Evolutionary conservation across 305 asterid species (phyloP), one percentile per base, ranked within the genome.

Genomic region (Fraxinus baroniana): DNA sequence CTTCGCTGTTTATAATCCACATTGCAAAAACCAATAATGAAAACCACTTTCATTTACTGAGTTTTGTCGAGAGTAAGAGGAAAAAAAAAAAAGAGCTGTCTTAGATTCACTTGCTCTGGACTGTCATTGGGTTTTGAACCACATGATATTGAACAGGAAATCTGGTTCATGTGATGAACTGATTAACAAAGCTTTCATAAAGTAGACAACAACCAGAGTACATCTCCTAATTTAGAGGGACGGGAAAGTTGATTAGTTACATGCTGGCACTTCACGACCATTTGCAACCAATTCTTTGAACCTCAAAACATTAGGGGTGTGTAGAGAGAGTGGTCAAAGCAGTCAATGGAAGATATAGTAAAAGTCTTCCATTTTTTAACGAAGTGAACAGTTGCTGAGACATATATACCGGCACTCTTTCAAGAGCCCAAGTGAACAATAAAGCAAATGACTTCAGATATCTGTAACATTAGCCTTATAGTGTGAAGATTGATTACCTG

Each of bases 401-500:
- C 18, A 44, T 2, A 13, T 12, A 46, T 46, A 46, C 0, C n/a
- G 1, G 13, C n/a, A 49, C 60, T 15, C 20, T 20, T 49, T 49
- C 20, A 49, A 13, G 18, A 17, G 1, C 10, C 68, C 26, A 57
- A 57, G 68, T 18, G 68, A 57, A 57, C 26, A 18, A 18, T 18
- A 57, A 1, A 18, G 52, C 78, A 79, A 37, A 70, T 57, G 74
- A 76, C 76, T 49, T 81, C 46, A 79, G 13, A 72, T 36, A 81
- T 32, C 70, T 46, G 52, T 33, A 46, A 20, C 30, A 76, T 8
- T 62, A 32, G 64, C 74, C 10, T 76, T 81, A 79, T 37, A 76
- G 68, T 78, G 44, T 82, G 55, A 81, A 20, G 78, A 82, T 39
- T 62, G 83, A 17, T 70, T 87, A 93, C 98, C 98, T 94, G 92